phyloP scores from a whole-genome alignment of 75 land plant genomes.

The Picea sitchensis region DNA sequence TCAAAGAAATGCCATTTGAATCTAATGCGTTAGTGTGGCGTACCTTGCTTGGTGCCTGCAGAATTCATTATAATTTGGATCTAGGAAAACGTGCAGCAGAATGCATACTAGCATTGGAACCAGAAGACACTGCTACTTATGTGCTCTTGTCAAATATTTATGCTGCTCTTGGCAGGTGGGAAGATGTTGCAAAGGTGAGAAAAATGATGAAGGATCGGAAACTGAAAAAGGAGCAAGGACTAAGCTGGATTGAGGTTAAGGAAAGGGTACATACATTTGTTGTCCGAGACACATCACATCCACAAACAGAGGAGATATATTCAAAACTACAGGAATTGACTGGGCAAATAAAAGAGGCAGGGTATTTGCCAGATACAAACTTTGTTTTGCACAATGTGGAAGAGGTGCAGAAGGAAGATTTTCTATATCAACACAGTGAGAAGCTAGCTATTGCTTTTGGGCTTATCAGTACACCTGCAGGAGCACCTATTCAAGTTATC shows the following conservation, averaged over 20 bases:
- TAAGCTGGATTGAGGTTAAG: slow-evolving; percentile 53
- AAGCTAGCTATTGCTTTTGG: too few relatives aligned
- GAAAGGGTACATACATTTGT: slow-evolving; percentile 47
- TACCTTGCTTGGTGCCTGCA: slow-evolving; percentile 66
- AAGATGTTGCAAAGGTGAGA: slow-evolving; percentile 39
- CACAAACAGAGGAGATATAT: too few relatives aligned
- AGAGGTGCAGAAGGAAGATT: too few relatives aligned
- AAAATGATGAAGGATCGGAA: slow-evolving; percentile 38
- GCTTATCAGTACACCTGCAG: too few relatives aligned
- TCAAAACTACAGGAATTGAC: too few relatives aligned
- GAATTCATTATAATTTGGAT: slow-evolving; percentile 38
- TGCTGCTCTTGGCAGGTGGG: slow-evolving; percentile 39
- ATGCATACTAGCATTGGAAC: slow-evolving; percentile 42
- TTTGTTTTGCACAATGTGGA: too few relatives aligned
- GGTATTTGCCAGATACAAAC: too few relatives aligned
- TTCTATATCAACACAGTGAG: too few relatives aligned
- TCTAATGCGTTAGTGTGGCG: slow-evolving; percentile 60
- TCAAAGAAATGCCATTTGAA: slow-evolving; percentile 16
- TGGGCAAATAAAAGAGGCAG: too few relatives aligned
- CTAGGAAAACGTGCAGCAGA: slow-evolving; percentile 54
- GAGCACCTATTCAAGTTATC: too few relatives aligned
- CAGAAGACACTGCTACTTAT: slow-evolving; percentile 48
- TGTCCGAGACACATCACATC: too few relatives aligned
- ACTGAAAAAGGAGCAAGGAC: slow-evolving; percentile 60
- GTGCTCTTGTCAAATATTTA: slow-evolving; percentile 63